phyloP scores from a whole-genome alignment of 2,329 filamentous ascomycete genomes.

The Pseudocercospora vitis region DNA sequence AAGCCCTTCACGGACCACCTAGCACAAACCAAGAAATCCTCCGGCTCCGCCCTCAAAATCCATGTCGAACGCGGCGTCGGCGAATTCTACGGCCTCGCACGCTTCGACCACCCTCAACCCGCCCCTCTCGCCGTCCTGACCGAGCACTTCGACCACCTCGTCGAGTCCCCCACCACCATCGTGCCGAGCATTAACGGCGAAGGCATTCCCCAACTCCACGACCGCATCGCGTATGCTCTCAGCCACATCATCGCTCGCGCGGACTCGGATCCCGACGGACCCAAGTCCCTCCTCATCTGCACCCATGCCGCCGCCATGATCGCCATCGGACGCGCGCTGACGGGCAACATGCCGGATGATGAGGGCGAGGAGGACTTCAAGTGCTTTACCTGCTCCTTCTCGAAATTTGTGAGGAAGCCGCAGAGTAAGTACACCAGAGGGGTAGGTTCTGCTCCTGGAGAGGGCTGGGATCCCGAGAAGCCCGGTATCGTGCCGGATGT shows the following conservation, averaged over 20 bases:
- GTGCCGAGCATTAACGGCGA: conserved; percentile 71
- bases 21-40: conserved; percentile 34
- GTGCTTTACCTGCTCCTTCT: conserved; percentile 80
- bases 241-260: conserved; percentile 69
- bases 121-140: conserved; percentile 64
- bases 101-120: conserved; percentile 80
- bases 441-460: conserved; percentile 6
- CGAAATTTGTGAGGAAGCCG: conserved; percentile 57
- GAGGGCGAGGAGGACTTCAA: conserved; percentile 75
- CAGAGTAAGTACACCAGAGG: conserved; percentile 18
- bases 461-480: conserved; percentile 33
- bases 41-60: conserved; percentile 24
- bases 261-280: conserved; percentile 64
- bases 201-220: conserved; percentile 74
- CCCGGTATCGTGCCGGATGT: conserved; percentile 44
- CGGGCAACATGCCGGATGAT: conserved; percentile 71
- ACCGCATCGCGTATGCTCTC: conserved; percentile 71
- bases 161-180: conserved; percentile 52
- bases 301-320: conserved; percentile 90
- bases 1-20: conserved; percentile 63
- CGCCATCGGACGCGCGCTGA: conserved; percentile 77
- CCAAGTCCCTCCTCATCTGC: conserved; percentile 73
- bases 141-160: conserved; percentile 63
- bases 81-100: conserved; percentile 89
- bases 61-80: conserved; percentile 51